A percentile compares a stretch with the other conserved stretches of the same genome.
Conservation (phyloP, 768 basidiomycete genomes). For the Auriscalpium microsporum region DNA sequence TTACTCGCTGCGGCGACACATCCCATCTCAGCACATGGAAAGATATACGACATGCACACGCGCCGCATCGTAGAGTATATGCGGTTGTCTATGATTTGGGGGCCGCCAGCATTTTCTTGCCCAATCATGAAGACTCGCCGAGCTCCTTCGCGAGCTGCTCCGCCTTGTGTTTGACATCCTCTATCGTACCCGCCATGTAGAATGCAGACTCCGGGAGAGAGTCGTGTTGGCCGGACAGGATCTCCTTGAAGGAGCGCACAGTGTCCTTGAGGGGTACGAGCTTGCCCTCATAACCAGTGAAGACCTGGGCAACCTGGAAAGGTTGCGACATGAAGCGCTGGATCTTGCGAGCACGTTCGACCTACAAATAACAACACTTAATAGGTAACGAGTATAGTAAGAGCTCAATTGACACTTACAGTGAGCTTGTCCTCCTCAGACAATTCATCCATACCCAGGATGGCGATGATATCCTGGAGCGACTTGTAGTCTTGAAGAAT, state of each 20-base stretch:
- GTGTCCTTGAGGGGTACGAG: constrained; percentile 96
- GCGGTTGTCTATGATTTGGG: background rate
- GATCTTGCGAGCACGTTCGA: constrained; percentile 97
- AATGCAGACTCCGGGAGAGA: constrained; percentile 90
- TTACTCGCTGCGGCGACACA: background rate
- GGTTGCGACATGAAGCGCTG: constrained; percentile 99
- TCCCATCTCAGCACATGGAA: background rate
- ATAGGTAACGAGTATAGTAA: background rate
- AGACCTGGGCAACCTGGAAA: constrained; percentile 99
- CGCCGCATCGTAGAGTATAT: background rate
- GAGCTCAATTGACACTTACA: constrained; percentile 37
- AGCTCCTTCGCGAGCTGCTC: constrained; percentile 97
- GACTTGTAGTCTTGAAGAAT: constrained; percentile 97
- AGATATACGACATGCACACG: background rate
- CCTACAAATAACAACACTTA: constrained; percentile 33
- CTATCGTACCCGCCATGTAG: constrained; percentile 98
- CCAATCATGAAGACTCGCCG: constrained; percentile 31
- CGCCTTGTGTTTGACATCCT: constrained; percentile 95
- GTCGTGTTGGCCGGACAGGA: constrained; percentile 85
- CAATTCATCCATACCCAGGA: constrained; percentile 99
- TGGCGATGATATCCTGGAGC: constrained; percentile 99
- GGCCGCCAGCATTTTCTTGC: background rate
- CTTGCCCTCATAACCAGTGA: constrained; percentile 98
- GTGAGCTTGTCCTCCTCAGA: constrained; percentile 99
- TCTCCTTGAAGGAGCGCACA: constrained; percentile 95